These are phyloP conservation scores for Fusarium pseudonygamai DNA, from an alignment of 2,329 filamentous ascomycete genomes.

Conservation along the genomic window DNA sequence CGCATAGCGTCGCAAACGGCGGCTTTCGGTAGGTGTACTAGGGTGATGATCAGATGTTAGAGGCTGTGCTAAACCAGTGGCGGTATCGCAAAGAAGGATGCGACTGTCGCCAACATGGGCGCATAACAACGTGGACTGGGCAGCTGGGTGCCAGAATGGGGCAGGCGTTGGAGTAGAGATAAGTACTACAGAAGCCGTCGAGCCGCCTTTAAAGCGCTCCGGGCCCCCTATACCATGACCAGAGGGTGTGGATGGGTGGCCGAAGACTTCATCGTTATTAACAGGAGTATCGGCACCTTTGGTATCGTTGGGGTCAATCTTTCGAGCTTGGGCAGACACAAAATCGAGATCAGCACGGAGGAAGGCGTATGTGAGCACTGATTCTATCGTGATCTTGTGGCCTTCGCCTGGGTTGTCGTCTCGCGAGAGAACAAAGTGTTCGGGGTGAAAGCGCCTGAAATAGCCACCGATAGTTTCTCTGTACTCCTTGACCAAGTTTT, in stretches of 20 bases:
- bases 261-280: constrained; percentile 86
- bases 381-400: constrained; percentile 70
- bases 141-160: constrained; percentile 94
- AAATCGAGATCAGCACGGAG: constrained; percentile 95
- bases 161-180: constrained; percentile 91
- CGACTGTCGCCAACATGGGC: constrained; percentile 95
- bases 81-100: constrained; percentile 87
- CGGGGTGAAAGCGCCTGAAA: constrained; percentile 88
- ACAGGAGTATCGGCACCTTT: constrained; percentile 78
- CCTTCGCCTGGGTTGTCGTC: constrained; percentile 43
- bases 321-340: constrained; percentile 85
- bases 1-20: constrained; percentile 84
- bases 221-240: constrained; percentile 75
- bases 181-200: constrained; percentile 87
- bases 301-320: constrained; percentile 77
- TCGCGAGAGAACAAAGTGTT: constrained; percentile 69
- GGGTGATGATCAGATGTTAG: constrained; percentile 94
- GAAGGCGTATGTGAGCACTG: constrained; percentile 90
- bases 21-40: constrained; percentile 83
- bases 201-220: constrained; percentile 89
- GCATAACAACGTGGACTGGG: constrained; percentile 83
- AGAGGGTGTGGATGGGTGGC: constrained; percentile 64
- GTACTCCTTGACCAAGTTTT: constrained; percentile 78
- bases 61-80: constrained; percentile 80
- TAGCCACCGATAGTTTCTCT: constrained; percentile 90